A percentile compares a stretch with the other conserved stretches of the same genome.
Conservation (phyloP, 495 filamentous ascomycete species). For the Parachaetomium inaequale region DNA sequence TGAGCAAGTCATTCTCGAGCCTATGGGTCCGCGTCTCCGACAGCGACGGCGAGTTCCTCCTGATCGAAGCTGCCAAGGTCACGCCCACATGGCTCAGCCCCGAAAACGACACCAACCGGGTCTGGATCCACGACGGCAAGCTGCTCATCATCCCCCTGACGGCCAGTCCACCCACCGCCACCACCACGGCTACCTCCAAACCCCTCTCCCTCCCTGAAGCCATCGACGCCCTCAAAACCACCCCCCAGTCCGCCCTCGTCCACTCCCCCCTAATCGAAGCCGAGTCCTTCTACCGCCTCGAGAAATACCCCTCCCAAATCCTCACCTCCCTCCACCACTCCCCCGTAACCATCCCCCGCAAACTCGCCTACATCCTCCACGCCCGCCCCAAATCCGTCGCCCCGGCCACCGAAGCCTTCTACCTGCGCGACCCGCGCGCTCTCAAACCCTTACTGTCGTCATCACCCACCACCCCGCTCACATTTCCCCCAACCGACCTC, state of each 20-base stretch:
- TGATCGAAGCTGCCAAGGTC: slow-evolving; percentile 87
- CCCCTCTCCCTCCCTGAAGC: slow-evolving; percentile 60
- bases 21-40: slow-evolving; percentile 82
- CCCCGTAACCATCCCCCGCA: slow-evolving; percentile 69
- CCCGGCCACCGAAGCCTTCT: slow-evolving; percentile 85
- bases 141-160: slow-evolving; percentile 67
- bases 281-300: slow-evolving; percentile 84
- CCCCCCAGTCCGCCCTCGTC: slow-evolving; percentile 52
- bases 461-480: slow-evolving; percentile 19
- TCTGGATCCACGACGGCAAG: slow-evolving; percentile 73
- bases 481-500: slow-evolving; percentile 72
- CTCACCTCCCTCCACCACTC: slow-evolving; percentile 66
- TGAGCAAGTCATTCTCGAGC: slow-evolving; percentile 67
- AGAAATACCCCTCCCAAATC: slow-evolving; percentile 76
- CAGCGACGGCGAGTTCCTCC: slow-evolving; percentile 89
- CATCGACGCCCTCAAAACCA: slow-evolving; percentile 51
- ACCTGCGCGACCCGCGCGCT: slow-evolving; percentile 79
- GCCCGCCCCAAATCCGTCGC: slow-evolving; percentile 68
- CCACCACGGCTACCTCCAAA: slow-evolving; percentile 28
- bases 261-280: slow-evolving; percentile 69
- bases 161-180: slow-evolving; percentile 11
- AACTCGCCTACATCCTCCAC: slow-evolving; percentile 76
- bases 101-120: slow-evolving; percentile 80
- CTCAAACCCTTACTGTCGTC: slow-evolving; percentile 62
- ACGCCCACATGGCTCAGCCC: slow-evolving; percentile 90